Conservation (phyloP, 768 basidiomycete species). For the Amanita pseudoporphyria region DNA sequence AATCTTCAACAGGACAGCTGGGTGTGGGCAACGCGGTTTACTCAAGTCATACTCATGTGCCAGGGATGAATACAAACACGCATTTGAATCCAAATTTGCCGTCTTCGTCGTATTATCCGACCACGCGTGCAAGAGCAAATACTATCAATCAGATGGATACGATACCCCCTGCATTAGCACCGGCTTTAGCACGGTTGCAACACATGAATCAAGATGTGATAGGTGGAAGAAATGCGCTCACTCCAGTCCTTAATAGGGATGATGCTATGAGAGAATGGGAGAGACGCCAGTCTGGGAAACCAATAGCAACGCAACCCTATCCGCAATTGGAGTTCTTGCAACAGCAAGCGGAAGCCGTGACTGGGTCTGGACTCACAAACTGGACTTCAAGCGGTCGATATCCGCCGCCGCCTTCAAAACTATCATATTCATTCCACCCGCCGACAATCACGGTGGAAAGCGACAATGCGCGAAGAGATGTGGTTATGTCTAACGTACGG, state of each 20-base stretch:
- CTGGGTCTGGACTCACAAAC: slow-evolving; percentile 46
- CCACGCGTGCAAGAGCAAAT: slow-evolving; percentile 71
- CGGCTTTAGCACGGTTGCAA: slow-evolving; percentile 84
- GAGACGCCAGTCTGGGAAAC: slow-evolving; percentile 69
- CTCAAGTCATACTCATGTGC: slow-evolving; percentile 22
- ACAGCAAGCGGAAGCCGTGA: slow-evolving; percentile 83
- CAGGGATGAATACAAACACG: slow-evolving; percentile 18
- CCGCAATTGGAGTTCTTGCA: slow-evolving; percentile 88
- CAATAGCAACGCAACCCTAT: slow-evolving; percentile 64
- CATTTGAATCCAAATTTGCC: slow-evolving; percentile 46
- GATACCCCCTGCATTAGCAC: slow-evolving; percentile 90
- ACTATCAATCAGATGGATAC: slow-evolving; percentile 88
- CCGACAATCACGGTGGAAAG: slow-evolving; percentile 60
- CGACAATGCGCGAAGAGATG: slow-evolving; percentile 45
- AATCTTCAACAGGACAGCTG: slow-evolving; percentile 38
- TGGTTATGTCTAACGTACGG: slow-evolving; percentile 75
- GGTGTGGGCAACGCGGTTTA: slow-evolving; percentile 22
- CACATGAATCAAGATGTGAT: slow-evolving; percentile 85
- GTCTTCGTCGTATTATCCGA: slow-evolving; percentile 60
- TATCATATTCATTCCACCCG: slow-evolving; percentile 59
- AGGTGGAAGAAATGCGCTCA: slow-evolving; percentile 71
- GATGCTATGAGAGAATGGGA: slow-evolving; percentile 98
- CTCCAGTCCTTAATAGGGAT: slow-evolving; percentile 90
- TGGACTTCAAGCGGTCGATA: slow-evolving; percentile 47
- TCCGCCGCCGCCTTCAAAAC: slow-evolving; percentile 53